phyloP scores from a whole-genome alignment of 2,329 filamentous ascomycete genomes.

The Graphilbum ipis-grandicollis region DNA sequence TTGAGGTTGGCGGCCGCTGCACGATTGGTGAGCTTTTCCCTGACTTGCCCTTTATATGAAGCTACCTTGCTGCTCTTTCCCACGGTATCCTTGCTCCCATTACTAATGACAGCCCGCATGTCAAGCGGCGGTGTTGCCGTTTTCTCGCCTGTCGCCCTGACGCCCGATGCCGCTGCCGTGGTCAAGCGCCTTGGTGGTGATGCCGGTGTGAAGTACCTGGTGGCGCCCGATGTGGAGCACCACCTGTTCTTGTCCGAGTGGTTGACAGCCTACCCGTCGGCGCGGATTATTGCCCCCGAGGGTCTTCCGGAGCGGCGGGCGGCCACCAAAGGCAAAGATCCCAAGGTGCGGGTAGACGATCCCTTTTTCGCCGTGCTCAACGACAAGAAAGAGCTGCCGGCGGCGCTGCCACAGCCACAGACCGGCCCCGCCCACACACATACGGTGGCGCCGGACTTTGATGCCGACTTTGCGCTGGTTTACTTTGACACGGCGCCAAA shows the following conservation, averaged over 20 bases:
- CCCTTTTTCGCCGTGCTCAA: constrained; percentile 53
- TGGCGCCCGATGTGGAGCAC: constrained; percentile 81
- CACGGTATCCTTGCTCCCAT: no score
- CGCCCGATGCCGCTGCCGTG: constrained; percentile 45
- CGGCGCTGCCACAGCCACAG: constrained; percentile 12
- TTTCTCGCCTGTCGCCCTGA: constrained; percentile 83
- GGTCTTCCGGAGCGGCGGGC: constrained; percentile 71
- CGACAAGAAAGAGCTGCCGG: constrained; percentile 25
- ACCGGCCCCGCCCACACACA: neutral
- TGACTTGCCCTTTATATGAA: no score
- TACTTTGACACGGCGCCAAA: constrained; percentile 67
- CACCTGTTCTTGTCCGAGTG: constrained; percentile 86
- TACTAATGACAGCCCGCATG: constrained; percentile 76
- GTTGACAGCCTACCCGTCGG: constrained; percentile 60
- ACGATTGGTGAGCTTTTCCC: constrained; percentile 71
- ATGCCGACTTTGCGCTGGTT: constrained; percentile 71
- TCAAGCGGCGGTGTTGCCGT: constrained; percentile 63
- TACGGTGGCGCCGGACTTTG: constrained; percentile 59
- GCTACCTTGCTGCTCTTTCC: no score
- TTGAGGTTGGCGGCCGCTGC: constrained; percentile 74
- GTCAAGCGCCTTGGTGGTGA: constrained; percentile 43
- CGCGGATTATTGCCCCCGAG: constrained; percentile 66
- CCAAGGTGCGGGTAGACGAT: constrained; percentile 32
- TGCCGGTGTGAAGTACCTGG: constrained; percentile 56
- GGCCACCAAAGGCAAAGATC: constrained; percentile 28